phyloP scores from a whole-genome alignment of 106 monocot species.

The Dendrobium officinale region DNA sequence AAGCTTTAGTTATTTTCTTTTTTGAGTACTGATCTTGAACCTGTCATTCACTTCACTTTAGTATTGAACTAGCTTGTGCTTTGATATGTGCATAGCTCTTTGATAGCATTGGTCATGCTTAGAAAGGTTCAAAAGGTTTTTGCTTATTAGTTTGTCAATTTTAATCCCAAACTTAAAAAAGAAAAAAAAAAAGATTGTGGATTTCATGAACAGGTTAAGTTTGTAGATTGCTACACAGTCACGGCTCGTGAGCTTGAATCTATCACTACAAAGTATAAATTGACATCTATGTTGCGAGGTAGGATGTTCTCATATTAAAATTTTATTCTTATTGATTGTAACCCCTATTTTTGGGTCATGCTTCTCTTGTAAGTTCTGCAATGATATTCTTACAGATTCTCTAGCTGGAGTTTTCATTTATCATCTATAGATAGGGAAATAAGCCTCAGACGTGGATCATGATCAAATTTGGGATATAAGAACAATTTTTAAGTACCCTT shows the following conservation, averaged over 20 bases:
- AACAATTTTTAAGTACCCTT: not conserved
- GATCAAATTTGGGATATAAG: not conserved
- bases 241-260: constrained; percentile 59
- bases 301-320: not conserved
- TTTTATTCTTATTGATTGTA: not conserved
- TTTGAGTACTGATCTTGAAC: not conserved
- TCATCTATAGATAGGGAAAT: not conserved
- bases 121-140: not conserved
- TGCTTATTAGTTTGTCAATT: not conserved
- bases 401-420: not conserved
- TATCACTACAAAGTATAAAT: constrained; percentile 56
- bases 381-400: not conserved
- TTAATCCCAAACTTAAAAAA: not conserved
- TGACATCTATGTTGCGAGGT: constrained; percentile 85
- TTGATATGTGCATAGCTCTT: not conserved
- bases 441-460: not conserved
- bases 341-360: not conserved
- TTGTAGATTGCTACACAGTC: constrained; percentile 82
- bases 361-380: not conserved
- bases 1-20: not conserved
- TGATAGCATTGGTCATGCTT: not conserved
- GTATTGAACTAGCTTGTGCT: not conserved
- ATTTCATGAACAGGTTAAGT: constrained; percentile 57
- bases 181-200: constrained; percentile 1
- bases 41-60: not conserved